These are phyloP conservation scores for Rhizomucor pusillus DNA, from an alignment of 371 early-diverging fungal species.

Conservation along the genomic window DNA sequence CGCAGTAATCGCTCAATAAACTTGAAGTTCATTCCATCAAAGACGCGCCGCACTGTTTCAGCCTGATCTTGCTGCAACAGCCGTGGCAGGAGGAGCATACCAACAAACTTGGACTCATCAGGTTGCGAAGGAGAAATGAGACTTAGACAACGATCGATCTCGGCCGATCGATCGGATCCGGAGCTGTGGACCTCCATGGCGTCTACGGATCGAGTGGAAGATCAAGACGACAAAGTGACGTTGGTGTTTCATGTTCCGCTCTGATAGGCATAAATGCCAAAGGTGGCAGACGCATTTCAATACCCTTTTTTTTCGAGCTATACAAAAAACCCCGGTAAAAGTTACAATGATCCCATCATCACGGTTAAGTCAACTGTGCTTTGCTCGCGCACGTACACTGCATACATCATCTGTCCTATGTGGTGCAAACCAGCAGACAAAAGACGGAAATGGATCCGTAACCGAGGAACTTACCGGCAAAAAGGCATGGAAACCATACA, in stretches of 20 bases:
- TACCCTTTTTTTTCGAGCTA: too few relatives aligned
- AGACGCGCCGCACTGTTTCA: slow-evolving; percentile 34
- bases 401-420: too few relatives aligned
- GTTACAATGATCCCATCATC: too few relatives aligned
- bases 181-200: slow-evolving; percentile 20
- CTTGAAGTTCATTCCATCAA: slow-evolving; percentile 50
- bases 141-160: slow-evolving; percentile 48
- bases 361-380: too few relatives aligned
- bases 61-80: slow-evolving; percentile 37
- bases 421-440: background rate
- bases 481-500: slow-evolving; percentile 10
- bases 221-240: too few relatives aligned
- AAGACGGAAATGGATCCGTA: slow-evolving; percentile 8
- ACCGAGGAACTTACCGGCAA: slow-evolving; percentile 7
- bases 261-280: too few relatives aligned
- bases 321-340: too few relatives aligned
- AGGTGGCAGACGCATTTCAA: too few relatives aligned
- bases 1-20: slow-evolving; percentile 48
- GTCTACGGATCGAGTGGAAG: too few relatives aligned
- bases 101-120: slow-evolving; percentile 54
- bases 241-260: too few relatives aligned
- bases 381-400: too few relatives aligned
- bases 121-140: slow-evolving; percentile 42
- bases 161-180: slow-evolving; percentile 30
- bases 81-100: slow-evolving; percentile 50